These are phyloP conservation scores for Solanum dulcamara DNA, from an alignment of 257 asterid species.

Conservation along the genomic window DNA sequence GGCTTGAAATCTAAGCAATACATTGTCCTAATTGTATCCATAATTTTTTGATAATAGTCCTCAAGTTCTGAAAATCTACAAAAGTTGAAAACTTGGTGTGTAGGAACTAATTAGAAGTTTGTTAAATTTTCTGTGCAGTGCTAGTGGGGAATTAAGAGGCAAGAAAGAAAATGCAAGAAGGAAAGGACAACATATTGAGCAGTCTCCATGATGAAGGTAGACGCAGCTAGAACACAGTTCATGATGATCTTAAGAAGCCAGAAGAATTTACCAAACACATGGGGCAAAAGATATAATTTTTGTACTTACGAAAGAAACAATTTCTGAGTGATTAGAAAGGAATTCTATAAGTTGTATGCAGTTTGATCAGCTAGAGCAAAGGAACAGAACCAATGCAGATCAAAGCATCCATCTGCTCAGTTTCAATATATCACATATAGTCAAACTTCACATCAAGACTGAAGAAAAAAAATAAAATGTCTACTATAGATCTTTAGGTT, in stretches of 20 bases:
- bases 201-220: neutral
- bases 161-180: too few relatives aligned
- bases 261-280: neutral
- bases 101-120: neutral
- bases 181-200: neutral
- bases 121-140: neutral
- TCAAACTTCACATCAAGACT: neutral
- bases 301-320: neutral
- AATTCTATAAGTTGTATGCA: neutral
- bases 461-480: neutral
- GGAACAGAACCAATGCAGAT: neutral
- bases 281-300: neutral
- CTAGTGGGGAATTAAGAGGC: neutral
- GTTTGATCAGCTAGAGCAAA: neutral
- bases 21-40: neutral
- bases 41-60: neutral
- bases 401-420: constrained; percentile 12
- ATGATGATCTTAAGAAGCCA: neutral
- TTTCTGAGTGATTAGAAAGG: neutral
- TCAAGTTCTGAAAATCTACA: neutral
- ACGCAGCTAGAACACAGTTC: neutral
- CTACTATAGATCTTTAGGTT: neutral
- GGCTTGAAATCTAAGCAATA: neutral
- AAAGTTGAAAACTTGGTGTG: neutral
- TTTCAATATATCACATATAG: neutral